These are phyloP conservation scores for Geranium incanum DNA, from an alignment of 441 rosid species.

Conservation along the genomic window DNA sequence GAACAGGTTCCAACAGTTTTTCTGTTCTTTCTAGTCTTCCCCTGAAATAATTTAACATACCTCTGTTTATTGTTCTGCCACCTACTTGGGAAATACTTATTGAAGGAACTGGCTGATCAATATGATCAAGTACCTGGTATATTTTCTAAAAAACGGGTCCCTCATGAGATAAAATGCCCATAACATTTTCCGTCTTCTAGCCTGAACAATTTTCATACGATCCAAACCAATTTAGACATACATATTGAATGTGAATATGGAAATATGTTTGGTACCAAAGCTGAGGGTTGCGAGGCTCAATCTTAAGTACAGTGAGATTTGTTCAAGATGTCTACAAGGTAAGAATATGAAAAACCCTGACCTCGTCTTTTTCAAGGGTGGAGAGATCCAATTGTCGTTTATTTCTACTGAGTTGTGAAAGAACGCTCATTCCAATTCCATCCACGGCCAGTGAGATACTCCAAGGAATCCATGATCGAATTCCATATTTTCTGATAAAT, in stretches of 20 bases:
- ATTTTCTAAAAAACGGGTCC: slow-evolving; percentile 87
- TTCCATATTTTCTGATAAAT: slow-evolving; percentile 64
- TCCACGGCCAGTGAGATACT: slow-evolving; percentile 67
- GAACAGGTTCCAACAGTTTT: slow-evolving; percentile 58
- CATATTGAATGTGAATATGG: background rate
- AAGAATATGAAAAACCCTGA: slow-evolving; percentile 25
- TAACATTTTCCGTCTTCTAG: slow-evolving; percentile 67
- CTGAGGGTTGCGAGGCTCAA: background rate
- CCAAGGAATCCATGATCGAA: slow-evolving; percentile 90
- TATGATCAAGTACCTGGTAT: slow-evolving; percentile 46
- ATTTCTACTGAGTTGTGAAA: slow-evolving; percentile 39
- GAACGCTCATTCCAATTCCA: slow-evolving; percentile 44
- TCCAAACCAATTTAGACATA: slow-evolving; percentile 4
- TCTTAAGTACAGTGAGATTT: background rate
- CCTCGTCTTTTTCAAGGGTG: slow-evolving; percentile 62
- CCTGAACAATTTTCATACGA: slow-evolving; percentile 35
- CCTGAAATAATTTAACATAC: slow-evolving; percentile 36
- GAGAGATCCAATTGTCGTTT: slow-evolving; percentile 39
- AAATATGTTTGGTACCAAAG: too few species aligned
- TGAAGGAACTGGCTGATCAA: slow-evolving; percentile 3
- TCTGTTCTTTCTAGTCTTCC: slow-evolving; percentile 63
- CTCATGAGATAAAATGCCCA: slow-evolving; percentile 95
- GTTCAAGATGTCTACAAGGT: background rate
- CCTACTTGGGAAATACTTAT: background rate
- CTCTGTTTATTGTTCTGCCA: slow-evolving; percentile 5